Conservation (phyloP, 2,329 filamentous ascomycete species). For the Diaporthe citriasiana region DNA sequence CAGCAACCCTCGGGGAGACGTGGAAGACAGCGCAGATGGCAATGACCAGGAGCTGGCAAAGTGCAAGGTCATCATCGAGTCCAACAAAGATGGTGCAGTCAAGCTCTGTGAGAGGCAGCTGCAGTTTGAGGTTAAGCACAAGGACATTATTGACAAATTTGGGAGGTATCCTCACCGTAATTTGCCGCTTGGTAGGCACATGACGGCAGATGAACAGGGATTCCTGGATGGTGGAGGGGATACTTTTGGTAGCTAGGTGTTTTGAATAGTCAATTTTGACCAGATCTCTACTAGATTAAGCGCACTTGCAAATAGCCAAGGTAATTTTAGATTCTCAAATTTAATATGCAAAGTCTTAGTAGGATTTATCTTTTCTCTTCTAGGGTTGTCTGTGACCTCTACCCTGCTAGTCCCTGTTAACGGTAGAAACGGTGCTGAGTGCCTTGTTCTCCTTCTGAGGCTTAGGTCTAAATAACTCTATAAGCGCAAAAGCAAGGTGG, state of each 20-base stretch:
- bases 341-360: not conserved
- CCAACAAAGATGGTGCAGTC: conserved; percentile 45
- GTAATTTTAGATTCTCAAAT: not conserved
- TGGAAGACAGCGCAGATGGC: not conserved
- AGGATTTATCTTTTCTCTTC: no score
- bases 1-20: no score
- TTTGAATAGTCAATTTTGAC: no score
- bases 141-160: conserved; percentile 65
- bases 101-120: conserved; percentile 35
- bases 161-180: conserved; percentile 74
- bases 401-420: no score
- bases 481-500: no score
- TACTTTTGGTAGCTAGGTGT: not conserved
- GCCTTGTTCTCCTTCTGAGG: no score
- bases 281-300: no score
- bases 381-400: no score
- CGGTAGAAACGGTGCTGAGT: no score
- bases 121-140: conserved; percentile 61
- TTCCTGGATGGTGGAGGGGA: conserved; percentile 12
- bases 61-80: conserved; percentile 34
- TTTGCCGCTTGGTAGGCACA: conserved; percentile 60
- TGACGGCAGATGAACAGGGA: conserved; percentile 55
- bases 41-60: not conserved
- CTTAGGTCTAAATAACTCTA: no score
- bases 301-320: not conserved